Base-by-base conservation (phyloP, 768 basidiomycete genomes). In the Boletellus emodensis region DNA sequence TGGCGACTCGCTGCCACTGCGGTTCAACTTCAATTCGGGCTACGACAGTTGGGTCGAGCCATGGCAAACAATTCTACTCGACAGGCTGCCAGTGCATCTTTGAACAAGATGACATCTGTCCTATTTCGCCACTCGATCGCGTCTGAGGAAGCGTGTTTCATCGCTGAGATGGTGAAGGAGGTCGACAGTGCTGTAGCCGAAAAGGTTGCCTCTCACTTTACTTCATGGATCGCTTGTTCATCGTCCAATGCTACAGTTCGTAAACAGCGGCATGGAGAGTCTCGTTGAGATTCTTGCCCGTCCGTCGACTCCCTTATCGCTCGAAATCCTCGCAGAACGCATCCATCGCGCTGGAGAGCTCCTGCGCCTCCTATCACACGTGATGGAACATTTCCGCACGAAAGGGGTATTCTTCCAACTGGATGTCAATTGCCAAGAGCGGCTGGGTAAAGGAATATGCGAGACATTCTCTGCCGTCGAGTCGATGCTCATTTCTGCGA, bases 1-100 rank as follows among this genome's bases (percentile, higher is more conserved):
- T 92, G 90, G 87, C 88, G 86, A 60, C 78, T 91, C 22, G 81
- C 86, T 10, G 86, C 87, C 3, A 90, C 90, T 0, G 83, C 85
- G 6, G 85, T 90, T 48, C 84, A 89, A 57, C 76, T 90, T 54
- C 85, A 89, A 51, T 77, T 91, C 35, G 80, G 83, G 38, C 72
- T 91, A 46, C 81, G 85, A 61, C 86, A 88, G 57, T 70, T 91
- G 59, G 85, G 83, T 15, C 78, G 84, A 43, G 81, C 82, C 11
- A 74, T 91, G 30, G 69, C 73, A n/a, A 76, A 80, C 35, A 82
- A 83, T 36, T 71, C 75, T 10, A 36, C 78, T 49, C 57, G 72
- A 52, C 68, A 76, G 49, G 72, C 74, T 11, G 84, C 85, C n/a
- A 77, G 78, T 36, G 73, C 75, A 14, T 81, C 80, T 44, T 71